phyloP scores from a whole-genome alignment of 257 asterid genomes.

The Solanum chaucha region DNA sequence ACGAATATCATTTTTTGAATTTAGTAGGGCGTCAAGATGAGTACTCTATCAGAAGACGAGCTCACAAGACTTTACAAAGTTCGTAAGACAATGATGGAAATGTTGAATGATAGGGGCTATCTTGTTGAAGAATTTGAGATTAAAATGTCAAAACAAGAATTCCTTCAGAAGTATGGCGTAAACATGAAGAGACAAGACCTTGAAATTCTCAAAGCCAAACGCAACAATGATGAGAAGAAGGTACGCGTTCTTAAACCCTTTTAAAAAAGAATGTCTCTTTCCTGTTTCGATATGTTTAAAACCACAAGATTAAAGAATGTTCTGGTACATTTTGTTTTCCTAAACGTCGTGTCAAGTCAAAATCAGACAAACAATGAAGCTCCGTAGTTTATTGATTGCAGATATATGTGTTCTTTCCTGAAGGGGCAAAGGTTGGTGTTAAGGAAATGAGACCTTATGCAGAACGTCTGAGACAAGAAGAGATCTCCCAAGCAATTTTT shows the following conservation, averaged over 20 bases:
- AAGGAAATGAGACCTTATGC: conserved; percentile 61
- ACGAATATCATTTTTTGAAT: background rate
- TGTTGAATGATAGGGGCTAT: conserved; percentile 24
- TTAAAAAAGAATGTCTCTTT: background rate
- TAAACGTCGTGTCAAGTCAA: background rate
- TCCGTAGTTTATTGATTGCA: conserved; percentile 5
- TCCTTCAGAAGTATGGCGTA: conserved; percentile 42
- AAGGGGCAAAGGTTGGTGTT: conserved; percentile 70
- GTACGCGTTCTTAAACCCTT: conserved; percentile 2
- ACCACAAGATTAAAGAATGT: background rate
- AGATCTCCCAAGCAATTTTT: conserved; percentile 54
- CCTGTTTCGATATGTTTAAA: background rate
- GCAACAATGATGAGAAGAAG: conserved; percentile 39
- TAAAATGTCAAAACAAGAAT: conserved; percentile 10
- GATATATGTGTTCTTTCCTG: conserved; percentile 85
- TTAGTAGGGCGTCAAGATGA: background rate
- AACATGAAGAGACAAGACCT: conserved; percentile 78
- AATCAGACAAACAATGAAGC: background rate
- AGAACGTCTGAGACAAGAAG: conserved; percentile 58
- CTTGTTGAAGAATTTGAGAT: conserved; percentile 23
- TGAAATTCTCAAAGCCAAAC: conserved; percentile 32
- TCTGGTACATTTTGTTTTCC: background rate
- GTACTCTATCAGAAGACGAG: background rate
- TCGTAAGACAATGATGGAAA: conserved; percentile 20
- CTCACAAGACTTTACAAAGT: conserved; percentile 1